A percentile compares a stretch with the other conserved stretches of the same genome.
Evolutionary conservation across 164 flowering plant genomes (phyloP).

Genomic region (Sedum album): DNA sequence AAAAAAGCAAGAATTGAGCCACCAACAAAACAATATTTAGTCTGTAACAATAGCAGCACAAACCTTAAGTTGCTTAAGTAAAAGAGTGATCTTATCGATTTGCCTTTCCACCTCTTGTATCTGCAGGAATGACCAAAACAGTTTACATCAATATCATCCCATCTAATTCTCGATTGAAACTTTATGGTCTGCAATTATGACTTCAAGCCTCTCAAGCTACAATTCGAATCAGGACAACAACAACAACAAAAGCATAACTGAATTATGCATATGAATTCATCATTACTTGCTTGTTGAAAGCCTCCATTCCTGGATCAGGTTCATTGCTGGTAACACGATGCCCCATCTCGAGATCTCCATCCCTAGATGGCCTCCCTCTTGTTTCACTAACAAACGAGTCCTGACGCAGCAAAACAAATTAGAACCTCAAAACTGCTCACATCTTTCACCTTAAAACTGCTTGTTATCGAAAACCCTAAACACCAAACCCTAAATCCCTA

Average conservation of each 20-base stretch:
- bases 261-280: not conserved
- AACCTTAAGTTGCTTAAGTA: conserved; percentile 57
- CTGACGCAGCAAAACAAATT: conserved; percentile 15
- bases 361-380: conserved; percentile 25
- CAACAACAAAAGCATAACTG: not conserved
- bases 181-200: not conserved
- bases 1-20: conserved; percentile 3
- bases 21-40: not conserved
- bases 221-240: too few relatives aligned
- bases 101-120: conserved; percentile 60
- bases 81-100: conserved; percentile 42
- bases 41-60: not conserved
- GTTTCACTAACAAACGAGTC: conserved; percentile 42
- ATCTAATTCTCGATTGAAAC: not conserved
- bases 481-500: not conserved
- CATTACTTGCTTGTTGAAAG: conserved; percentile 51
- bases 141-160: not conserved
- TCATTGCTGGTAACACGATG: conserved; percentile 18
- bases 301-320: conserved; percentile 47
- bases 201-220: too few relatives aligned
- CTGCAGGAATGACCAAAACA: conserved; percentile 17
- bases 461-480: too few relatives aligned
- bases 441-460: not conserved
- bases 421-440: too few relatives aligned
- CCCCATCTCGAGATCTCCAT: conserved; percentile 47